Evolutionary conservation across 2,329 filamentous ascomycete species (phyloP).

Genomic region (Gremmenia infestans): DNA sequence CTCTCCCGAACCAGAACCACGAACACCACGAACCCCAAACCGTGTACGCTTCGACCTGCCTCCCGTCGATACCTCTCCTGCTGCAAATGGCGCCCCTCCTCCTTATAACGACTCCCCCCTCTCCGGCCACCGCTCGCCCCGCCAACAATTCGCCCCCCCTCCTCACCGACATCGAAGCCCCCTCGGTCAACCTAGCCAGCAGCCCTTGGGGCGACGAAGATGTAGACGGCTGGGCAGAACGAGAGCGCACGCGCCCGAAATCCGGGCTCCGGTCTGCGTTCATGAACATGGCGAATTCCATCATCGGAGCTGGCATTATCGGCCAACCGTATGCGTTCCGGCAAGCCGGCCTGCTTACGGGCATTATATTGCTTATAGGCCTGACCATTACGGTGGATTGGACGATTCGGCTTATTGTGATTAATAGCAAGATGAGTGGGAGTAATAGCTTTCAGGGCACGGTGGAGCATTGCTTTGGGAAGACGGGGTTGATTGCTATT

Average conservation of each 20-base stretch:
- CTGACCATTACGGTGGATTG: constrained; percentile 89
- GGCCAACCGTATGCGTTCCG: constrained; percentile 93
- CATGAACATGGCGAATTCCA: constrained; percentile 99
- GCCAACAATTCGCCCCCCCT: constrained; percentile 55
- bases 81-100: constrained; percentile 37
- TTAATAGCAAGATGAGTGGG: constrained; percentile 95
- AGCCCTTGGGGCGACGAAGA: constrained; percentile 35
- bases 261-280: constrained; percentile 84
- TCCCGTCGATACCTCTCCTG: constrained; percentile 26
- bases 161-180: constrained; percentile 77
- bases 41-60: constrained; percentile 33
- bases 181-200: constrained; percentile 62
- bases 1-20: constrained; percentile 14
- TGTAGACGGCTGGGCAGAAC: constrained; percentile 45
- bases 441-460: constrained; percentile 93
- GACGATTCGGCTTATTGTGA: constrained; percentile 95
- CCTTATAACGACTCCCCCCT: constrained; percentile 33
- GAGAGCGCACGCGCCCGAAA: constrained; percentile 64
- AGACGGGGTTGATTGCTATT: constrained; percentile 82
- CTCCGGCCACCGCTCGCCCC: constrained; percentile 28
- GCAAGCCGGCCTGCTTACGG: constrained; percentile 81
- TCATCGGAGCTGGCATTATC: constrained; percentile 75
- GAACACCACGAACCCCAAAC: constrained; percentile 31
- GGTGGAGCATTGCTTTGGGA: constrained; percentile 92
- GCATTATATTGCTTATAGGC: constrained; percentile 68